A percentile compares a stretch with the other conserved stretches of the same genome.
Conservation (phyloP, 2,329 filamentous ascomycete genomes). For the Aspergillus sp. region DNA sequence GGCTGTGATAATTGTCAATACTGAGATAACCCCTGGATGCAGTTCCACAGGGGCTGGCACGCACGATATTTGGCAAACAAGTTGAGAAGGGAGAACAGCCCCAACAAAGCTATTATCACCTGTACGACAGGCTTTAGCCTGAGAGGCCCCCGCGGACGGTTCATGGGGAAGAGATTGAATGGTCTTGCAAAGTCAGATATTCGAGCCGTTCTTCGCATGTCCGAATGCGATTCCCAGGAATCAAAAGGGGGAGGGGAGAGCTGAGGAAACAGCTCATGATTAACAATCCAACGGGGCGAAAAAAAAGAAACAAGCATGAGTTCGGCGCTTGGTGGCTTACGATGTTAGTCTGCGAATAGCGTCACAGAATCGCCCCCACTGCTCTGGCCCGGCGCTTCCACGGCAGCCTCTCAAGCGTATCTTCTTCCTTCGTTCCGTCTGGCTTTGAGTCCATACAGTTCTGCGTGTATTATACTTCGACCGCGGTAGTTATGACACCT, state of each 20-base stretch:
- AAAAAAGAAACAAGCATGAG: too few species aligned
- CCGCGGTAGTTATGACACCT: too few species aligned
- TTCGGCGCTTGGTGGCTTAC: too few species aligned
- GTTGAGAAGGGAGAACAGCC: neutral
- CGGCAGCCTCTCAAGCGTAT: neutral
- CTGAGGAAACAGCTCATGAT: too few species aligned
- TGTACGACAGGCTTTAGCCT: neutral
- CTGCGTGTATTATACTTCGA: too few species aligned
- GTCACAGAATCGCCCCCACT: neutral
- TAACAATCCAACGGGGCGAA: too few species aligned
- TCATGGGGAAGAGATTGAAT: neutral
- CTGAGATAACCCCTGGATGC: neutral
- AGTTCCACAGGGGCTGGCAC: neutral
- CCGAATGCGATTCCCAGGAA: neutral
- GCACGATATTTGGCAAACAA: conserved; percentile 1
- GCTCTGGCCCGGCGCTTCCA: neutral
- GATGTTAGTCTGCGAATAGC: neutral
- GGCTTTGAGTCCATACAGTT: too few species aligned
- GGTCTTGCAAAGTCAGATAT: neutral
- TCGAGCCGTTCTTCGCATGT: neutral
- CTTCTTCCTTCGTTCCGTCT: too few species aligned
- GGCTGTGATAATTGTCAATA: neutral
- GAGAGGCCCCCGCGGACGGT: neutral
- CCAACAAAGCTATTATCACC: neutral
- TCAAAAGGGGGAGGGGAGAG: too few species aligned